Conservation (phyloP, 371 early-diverging fungal species). For the Rhizopus delemar region DNA sequence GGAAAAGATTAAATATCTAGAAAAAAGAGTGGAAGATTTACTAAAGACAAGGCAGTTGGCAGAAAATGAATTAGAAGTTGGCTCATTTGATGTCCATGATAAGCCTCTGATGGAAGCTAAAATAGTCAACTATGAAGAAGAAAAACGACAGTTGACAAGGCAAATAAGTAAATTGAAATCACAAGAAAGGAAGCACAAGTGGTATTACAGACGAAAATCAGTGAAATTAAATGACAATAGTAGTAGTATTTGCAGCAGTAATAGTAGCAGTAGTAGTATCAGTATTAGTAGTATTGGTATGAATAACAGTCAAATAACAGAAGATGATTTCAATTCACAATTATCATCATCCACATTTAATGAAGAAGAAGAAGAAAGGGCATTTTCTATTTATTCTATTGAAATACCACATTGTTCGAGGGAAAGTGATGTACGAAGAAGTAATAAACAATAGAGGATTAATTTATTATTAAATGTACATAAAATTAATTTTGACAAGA, state of each 20-base stretch:
- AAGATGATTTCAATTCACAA: conserved; percentile 20
- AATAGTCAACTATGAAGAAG: conserved; percentile 21
- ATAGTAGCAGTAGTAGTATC: too few species aligned
- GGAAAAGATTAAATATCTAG: conserved; percentile 38
- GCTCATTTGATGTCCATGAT: conserved; percentile 7
- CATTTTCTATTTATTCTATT: conserved; percentile 7
- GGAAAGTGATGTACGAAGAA: conserved; percentile 35
- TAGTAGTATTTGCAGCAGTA: neutral
- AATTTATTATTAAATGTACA: neutral
- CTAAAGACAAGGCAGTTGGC: conserved; percentile 17
- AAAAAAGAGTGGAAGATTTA: conserved; percentile 40
- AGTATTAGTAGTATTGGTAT: neutral
- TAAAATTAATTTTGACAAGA: conserved; percentile 24
- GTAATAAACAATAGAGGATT: conserved; percentile 1
- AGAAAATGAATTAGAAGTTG: conserved; percentile 26
- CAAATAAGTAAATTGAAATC: conserved; percentile 54
- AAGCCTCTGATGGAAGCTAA: conserved; percentile 18
- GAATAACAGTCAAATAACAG: conserved; percentile 12
- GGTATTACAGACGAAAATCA: conserved; percentile 60
- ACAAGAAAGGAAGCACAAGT: conserved; percentile 67
- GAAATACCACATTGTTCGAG: conserved; percentile 11
- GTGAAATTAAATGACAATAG: conserved; percentile 18
- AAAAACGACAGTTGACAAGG: conserved; percentile 26
- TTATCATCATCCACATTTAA: conserved; percentile 1
- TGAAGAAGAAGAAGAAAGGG: neutral